Percentiles rank a stretch among this genome's conserved stretches.
Evolutionary conservation across 495 filamentous ascomycete genomes (phyloP).

Genomic region (Aspergillus indologenus): DNA sequence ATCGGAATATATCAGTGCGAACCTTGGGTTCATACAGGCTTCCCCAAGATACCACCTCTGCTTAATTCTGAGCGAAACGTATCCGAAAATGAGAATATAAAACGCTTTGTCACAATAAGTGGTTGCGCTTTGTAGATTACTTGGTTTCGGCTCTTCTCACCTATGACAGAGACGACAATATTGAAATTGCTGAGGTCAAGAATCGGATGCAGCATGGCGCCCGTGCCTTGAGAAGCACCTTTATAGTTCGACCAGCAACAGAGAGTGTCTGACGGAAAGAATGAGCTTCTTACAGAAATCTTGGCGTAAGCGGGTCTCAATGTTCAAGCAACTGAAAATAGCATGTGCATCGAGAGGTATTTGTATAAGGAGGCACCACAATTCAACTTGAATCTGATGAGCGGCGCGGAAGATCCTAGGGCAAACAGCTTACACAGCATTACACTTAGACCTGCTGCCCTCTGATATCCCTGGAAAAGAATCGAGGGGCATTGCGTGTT

Average conservation of each 20-base stretch:
- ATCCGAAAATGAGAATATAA: constrained; percentile 38
- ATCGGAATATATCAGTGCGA: background rate
- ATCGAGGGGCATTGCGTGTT: background rate
- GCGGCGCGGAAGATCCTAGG: background rate
- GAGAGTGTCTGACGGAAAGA: background rate
- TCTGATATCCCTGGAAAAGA: background rate
- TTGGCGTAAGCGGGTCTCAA: background rate
- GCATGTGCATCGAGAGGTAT: background rate
- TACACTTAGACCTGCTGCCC: background rate
- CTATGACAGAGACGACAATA: constrained; percentile 42
- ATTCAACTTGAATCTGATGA: background rate
- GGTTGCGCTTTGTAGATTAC: background rate
- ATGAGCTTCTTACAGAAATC: background rate
- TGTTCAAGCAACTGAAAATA: background rate
- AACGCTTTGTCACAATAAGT: constrained; percentile 24
- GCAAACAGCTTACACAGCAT: background rate
- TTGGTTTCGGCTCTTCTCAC: constrained; percentile 25
- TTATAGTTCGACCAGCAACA: background rate
- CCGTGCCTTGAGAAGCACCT: background rate
- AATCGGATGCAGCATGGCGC: constrained; percentile 43
- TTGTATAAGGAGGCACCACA: background rate
- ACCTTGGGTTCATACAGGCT: constrained; percentile 41
- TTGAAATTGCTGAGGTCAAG: constrained; percentile 54
- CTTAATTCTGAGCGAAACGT: constrained; percentile 53
- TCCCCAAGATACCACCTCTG: constrained; percentile 56